These are phyloP conservation scores for Pyricularia pennisetigena DNA, from an alignment of 2,329 filamentous ascomycete species.

Conservation along the genomic window DNA sequence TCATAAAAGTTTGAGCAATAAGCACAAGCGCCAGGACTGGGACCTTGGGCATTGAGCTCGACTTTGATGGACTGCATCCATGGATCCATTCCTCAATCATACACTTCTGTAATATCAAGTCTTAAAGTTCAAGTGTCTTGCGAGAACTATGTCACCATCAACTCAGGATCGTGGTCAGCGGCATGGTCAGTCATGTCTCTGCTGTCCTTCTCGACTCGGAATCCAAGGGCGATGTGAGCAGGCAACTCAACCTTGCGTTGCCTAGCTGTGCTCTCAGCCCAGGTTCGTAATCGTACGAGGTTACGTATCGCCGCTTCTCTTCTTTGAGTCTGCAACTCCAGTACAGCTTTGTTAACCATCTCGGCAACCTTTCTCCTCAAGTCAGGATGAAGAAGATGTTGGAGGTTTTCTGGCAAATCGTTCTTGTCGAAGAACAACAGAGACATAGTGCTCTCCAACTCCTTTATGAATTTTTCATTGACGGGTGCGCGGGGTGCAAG, in stretches of 20 bases:
- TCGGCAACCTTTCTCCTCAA: constrained; percentile 78
- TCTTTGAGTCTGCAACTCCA: constrained; percentile 60
- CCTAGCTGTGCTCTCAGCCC: constrained; percentile 63
- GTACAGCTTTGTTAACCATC: constrained; percentile 80
- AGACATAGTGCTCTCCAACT: constrained; percentile 87
- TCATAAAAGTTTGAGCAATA: not conserved
- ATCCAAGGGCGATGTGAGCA: constrained; percentile 27
- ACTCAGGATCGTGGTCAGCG: constrained; percentile 34
- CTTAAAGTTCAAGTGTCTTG: not conserved
- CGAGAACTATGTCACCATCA: constrained; percentile 39
- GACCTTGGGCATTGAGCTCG: not conserved
- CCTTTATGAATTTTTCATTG: constrained; percentile 70
- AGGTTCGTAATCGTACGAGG: constrained; percentile 72
- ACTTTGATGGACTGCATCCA: not conserved
- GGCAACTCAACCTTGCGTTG: constrained; percentile 31
- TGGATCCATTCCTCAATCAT: not conserved
- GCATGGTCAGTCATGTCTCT: constrained; percentile 13
- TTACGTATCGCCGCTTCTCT: constrained; percentile 75
- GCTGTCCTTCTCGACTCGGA: constrained; percentile 22
- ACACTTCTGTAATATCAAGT: not conserved
- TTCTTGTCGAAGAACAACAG: constrained; percentile 83
- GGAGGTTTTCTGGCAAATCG: constrained; percentile 64
- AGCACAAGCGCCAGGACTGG: not conserved
- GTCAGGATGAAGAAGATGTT: constrained; percentile 66
- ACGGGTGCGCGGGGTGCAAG: constrained; percentile 79